These are phyloP conservation scores for Neurospora crassa DNA, from an alignment of 2,329 filamentous ascomycete species.

Conservation along the genomic window DNA sequence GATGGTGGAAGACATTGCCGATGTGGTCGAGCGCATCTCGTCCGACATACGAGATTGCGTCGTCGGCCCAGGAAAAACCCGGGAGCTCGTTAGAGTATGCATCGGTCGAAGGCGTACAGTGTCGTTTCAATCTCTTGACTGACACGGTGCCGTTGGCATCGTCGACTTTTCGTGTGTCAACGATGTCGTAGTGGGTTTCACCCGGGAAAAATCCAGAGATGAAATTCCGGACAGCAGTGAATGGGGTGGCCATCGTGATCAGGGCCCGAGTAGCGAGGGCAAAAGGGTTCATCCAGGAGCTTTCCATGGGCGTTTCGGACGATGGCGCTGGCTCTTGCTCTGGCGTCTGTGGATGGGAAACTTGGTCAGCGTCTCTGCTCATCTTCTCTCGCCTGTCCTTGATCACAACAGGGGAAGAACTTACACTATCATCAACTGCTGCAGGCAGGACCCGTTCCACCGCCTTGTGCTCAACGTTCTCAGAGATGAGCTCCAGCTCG, in stretches of 20 bases:
- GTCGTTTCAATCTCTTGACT: constrained; percentile 19
- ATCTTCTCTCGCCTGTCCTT: constrained; percentile 11
- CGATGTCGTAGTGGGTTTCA: constrained; percentile 7
- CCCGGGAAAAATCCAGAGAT: constrained; percentile 1
- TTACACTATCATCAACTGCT: background rate
- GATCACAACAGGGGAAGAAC: background rate
- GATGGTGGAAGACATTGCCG: constrained; percentile 5
- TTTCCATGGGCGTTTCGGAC: background rate
- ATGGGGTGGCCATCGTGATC: background rate
- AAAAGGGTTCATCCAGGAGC: background rate
- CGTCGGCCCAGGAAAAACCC: constrained; percentile 18
- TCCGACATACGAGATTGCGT: constrained; percentile 16
- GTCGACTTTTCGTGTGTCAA: constrained; percentile 11
- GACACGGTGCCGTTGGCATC: constrained; percentile 6
- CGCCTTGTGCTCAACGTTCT: constrained; percentile 5
- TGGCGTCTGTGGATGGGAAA: constrained; percentile 4
- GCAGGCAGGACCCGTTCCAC: background rate
- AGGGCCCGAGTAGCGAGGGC: background rate
- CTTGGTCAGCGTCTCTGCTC: constrained; percentile 5
- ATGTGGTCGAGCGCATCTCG: constrained; percentile 10
- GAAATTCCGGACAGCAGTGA: background rate
- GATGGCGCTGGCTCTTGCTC: constrained; percentile 1
- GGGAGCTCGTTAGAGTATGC: constrained; percentile 10
- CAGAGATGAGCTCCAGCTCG: constrained; percentile 14
- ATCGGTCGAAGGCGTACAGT: constrained; percentile 4